Evolutionary conservation across 805 yeast genomes (phyloP), one percentile per base, ranked within the genome.

Genomic region (Myxozyma mucilagina): DNA sequence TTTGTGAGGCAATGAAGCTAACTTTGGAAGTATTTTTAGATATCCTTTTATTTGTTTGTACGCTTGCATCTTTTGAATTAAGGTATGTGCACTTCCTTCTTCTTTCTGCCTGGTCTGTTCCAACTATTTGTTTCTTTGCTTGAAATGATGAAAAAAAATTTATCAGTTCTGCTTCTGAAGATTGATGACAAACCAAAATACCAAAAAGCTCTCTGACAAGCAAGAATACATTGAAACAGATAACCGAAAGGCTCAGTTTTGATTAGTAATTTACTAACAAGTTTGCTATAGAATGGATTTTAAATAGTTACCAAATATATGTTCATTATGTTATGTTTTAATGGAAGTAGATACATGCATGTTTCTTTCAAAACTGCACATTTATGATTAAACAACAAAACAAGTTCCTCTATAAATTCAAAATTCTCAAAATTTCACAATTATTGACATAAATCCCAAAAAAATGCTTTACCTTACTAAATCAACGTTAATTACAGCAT

Each of bases 121-220:
- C 29, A 11, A n/a, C n/a, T 9, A 24, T n/a, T 20, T 16, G 4
- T 47, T 38, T 45, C 67, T 69, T 8, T 36, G 10, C 14, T 47
- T 77, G 69, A 68, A 64, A 78, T 85, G 91, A 87, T 87, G 91
- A 86, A 75, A 82, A 76, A 77, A 75, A 45, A 41, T 31, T 69
- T 72, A 68, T 88, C 97, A 90, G 97, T 90, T 90, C 97, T 90
- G 97, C 97, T 90, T 90, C 97, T 90, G 97, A 90, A 81, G 75
- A 43, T 24, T 56, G 62, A 57, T 52, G 65, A 61, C 54, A 56
- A 60, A 39, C 61, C 54, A 53, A 56, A 41, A 55, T 57, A 51
- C 60, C 60, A 56, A 60, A 60, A 53, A 41, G 16, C 42, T 56
- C 14, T 45, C 50, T 43, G 49, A 32, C 18, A 24, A 13, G 45